Conservation (phyloP, 2,329 filamentous ascomycete genomes). For the Exophiala calicioides region DNA sequence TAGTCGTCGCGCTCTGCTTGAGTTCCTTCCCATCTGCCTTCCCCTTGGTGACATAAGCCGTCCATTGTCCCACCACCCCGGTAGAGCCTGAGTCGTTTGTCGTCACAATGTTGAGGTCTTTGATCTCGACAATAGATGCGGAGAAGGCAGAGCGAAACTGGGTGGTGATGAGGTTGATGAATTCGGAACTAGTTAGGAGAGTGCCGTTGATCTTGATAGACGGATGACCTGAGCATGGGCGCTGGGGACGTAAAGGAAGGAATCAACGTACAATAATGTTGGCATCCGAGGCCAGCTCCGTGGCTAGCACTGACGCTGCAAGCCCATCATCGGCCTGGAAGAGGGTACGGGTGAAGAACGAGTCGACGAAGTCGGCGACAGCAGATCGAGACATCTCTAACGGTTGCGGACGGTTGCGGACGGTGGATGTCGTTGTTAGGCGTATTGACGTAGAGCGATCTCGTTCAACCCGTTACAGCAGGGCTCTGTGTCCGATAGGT, state of each 20-base stretch:
- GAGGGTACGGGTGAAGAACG: slow-evolving; percentile 11
- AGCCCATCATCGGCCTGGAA: slow-evolving; percentile 10
- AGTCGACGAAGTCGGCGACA: slow-evolving; percentile 12
- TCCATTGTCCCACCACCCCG: slow-evolving; percentile 15
- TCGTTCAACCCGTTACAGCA: background rate
- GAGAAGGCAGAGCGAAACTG: slow-evolving; percentile 7
- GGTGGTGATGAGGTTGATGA: slow-evolving; percentile 7
- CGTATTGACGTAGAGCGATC: background rate
- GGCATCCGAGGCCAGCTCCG: slow-evolving; percentile 8
- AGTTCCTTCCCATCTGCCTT: slow-evolving; percentile 12
- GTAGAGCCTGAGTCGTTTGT: slow-evolving; percentile 10
- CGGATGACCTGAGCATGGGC: slow-evolving; percentile 1
- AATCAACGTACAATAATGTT: slow-evolving; percentile 8
- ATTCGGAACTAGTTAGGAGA: background rate
- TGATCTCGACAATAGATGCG: slow-evolving; percentile 12
- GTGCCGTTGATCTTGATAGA: slow-evolving; percentile 13
- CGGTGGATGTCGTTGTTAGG: background rate
- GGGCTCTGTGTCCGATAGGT: too few relatives aligned
- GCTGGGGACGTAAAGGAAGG: background rate
- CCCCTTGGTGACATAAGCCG: slow-evolving; percentile 10
- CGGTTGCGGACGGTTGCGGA: background rate
- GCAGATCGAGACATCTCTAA: slow-evolving; percentile 8
- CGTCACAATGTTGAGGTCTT: slow-evolving; percentile 14
- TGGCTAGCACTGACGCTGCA: slow-evolving; percentile 10
- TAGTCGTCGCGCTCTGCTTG: slow-evolving; percentile 16